A percentile compares a stretch with the other conserved stretches of the same genome.
These are phyloP conservation scores for Phytophthora kernoviae DNA, from an alignment of 352 stramenopile genomes.

Conservation along the genomic window DNA sequence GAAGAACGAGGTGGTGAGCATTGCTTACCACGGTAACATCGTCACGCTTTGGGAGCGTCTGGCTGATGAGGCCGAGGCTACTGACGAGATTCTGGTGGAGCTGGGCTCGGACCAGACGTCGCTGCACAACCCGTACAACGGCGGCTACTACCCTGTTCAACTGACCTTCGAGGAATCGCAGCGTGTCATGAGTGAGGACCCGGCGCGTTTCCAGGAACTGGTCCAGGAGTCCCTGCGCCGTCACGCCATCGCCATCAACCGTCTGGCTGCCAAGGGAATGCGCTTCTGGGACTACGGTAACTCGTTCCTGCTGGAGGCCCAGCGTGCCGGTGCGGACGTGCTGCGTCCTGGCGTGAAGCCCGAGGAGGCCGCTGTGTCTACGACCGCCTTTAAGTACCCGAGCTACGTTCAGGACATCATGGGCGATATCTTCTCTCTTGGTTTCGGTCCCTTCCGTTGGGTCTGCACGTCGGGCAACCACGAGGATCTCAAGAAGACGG, in stretches of 20 bases:
- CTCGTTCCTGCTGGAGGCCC: conserved; percentile 87
- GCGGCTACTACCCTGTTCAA: conserved; percentile 89
- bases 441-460: conserved; percentile 91
- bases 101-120: conserved; percentile 90
- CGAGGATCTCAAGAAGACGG: conserved; percentile 76
- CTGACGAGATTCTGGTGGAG: conserved; percentile 79
- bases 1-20: conserved; percentile 71
- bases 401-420: conserved; percentile 93
- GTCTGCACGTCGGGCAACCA: conserved; percentile 77
- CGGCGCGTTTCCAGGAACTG: conserved; percentile 73
- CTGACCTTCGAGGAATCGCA: conserved; percentile 84
- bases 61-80: conserved; percentile 66
- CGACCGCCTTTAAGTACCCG: conserved; percentile 85
- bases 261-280: conserved; percentile 78
- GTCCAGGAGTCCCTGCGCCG: conserved; percentile 81
- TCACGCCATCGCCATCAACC: conserved; percentile 84
- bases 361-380: conserved; percentile 67
- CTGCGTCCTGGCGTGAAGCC: conserved; percentile 43
- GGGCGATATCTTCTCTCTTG: conserved; percentile 91
- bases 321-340: conserved; percentile 82
- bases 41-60: conserved; percentile 88
- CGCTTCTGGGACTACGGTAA: conserved; percentile 93
- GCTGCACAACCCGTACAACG: conserved; percentile 91
- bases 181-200: conserved; percentile 81
- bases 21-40: conserved; percentile 88